phyloP scores from a whole-genome alignment of 2,329 filamentous ascomycete genomes.

The Ophiocordyceps sinensis region DNA sequence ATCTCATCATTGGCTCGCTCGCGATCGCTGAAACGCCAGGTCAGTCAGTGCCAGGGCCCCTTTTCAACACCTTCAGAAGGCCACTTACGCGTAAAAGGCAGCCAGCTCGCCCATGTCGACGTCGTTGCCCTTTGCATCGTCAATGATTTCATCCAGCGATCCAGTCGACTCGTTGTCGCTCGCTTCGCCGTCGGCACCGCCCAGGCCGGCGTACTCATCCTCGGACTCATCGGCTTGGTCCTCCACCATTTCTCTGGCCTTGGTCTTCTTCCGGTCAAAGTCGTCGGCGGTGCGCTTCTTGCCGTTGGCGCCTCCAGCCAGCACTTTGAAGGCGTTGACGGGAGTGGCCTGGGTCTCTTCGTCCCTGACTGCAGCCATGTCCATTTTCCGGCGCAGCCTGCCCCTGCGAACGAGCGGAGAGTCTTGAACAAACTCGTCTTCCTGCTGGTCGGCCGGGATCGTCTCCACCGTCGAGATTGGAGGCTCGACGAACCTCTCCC shows the following conservation, averaged over 20 bases:
- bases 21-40: conserved; percentile 38
- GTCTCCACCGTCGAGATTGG: conserved; percentile 61
- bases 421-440: conserved; percentile 32
- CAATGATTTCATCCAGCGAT: conserved; percentile 75
- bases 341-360: conserved; percentile 3
- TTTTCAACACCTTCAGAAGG: conserved; percentile 9
- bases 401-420: conserved; percentile 54
- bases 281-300: conserved; percentile 34
- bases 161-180: conserved; percentile 58
- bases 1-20: conserved; percentile 73
- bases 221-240: conserved; percentile 96
- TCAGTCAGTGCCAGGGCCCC: conserved; percentile 4
- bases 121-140: conserved; percentile 65
- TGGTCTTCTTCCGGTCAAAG: conserved; percentile 77
- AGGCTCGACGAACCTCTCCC: conserved; percentile 47
- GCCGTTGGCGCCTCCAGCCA: conserved; percentile 52
- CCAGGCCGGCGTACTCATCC: conserved; percentile 91
- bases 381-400: conserved; percentile 30
- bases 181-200: conserved; percentile 79
- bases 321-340: conserved; percentile 45
- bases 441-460: conserved; percentile 29
- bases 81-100: conserved; percentile 69
- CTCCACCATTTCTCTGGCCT: conserved; percentile 74
- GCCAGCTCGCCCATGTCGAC: conserved; percentile 70
- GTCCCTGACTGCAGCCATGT: conserved; percentile 8